A percentile compares a stretch with the other conserved stretches of the same genome.
Conservation (phyloP, 768 basidiomycete genomes). For the Suillus luteus region DNA sequence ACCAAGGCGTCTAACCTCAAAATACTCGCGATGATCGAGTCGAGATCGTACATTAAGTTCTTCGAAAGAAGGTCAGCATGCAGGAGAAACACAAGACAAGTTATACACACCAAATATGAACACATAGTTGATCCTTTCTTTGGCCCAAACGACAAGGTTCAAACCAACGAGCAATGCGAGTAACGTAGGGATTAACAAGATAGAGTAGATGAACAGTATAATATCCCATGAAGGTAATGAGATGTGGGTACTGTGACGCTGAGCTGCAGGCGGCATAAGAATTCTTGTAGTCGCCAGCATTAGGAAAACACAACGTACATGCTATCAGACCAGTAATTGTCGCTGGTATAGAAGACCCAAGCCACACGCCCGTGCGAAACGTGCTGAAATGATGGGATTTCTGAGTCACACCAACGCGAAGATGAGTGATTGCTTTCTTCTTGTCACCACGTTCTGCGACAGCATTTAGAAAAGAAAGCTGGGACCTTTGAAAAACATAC, state of each 20-base stretch:
- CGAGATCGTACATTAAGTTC: constrained; percentile 72
- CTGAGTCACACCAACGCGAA: constrained; percentile 53
- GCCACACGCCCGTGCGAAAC: constrained; percentile 69
- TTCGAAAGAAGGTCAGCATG: constrained; percentile 25
- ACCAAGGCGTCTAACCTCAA: constrained; percentile 48
- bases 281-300: not conserved
- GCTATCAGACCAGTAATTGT: constrained; percentile 61
- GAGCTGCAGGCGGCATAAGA: constrained; percentile 41
- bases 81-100: not conserved
- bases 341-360: constrained; percentile 76
- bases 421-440: constrained; percentile 70
- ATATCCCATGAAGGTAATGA: constrained; percentile 70
- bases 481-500: constrained; percentile 44
- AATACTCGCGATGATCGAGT: constrained; percentile 78
- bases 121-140: constrained; percentile 84
- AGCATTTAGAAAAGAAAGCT: not conserved
- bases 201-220: constrained; percentile 77
- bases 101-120: constrained; percentile 77
- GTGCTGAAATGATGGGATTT: constrained; percentile 71
- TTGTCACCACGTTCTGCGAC: constrained; percentile 63
- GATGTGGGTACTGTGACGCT: constrained; percentile 50
- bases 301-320: constrained; percentile 44
- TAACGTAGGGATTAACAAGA: constrained; percentile 70
- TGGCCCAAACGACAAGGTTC: constrained; percentile 81
- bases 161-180: constrained; percentile 77